Conservation (phyloP, 2,329 filamentous ascomycete genomes). For the Colletotrichum sp. region DNA sequence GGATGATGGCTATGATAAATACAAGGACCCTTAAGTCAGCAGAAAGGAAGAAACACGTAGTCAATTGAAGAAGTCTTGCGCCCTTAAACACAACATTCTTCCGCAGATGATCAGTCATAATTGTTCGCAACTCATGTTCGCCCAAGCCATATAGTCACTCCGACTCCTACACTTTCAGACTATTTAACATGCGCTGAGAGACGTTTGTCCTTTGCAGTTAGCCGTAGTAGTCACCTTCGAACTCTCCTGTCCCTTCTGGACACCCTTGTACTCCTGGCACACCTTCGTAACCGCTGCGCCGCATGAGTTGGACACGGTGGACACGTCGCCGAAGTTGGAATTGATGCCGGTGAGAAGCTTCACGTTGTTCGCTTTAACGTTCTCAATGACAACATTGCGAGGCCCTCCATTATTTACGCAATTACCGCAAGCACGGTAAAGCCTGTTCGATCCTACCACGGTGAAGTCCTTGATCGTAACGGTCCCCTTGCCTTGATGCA, state of each 20-base stretch:
- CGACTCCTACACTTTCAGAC: background rate
- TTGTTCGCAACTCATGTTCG: background rate
- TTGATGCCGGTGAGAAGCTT: slow-evolving; percentile 44
- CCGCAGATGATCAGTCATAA: background rate
- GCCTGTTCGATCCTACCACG: slow-evolving; percentile 42
- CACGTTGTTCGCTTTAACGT: background rate
- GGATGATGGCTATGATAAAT: background rate
- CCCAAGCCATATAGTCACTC: background rate
- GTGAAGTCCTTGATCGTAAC: slow-evolving; percentile 35
- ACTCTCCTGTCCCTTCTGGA: slow-evolving; percentile 3
- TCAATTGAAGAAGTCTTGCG: background rate
- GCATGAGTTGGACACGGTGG: slow-evolving; percentile 20
- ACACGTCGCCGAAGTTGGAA: slow-evolving; percentile 36
- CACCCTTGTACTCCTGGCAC: slow-evolving; percentile 17
- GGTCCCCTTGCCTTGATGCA: slow-evolving; percentile 36
- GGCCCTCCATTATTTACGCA: slow-evolving; percentile 30
- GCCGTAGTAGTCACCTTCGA: slow-evolving; percentile 10
- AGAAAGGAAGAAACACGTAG: background rate
- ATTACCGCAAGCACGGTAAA: slow-evolving; percentile 49
- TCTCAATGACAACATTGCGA: background rate
- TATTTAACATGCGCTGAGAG: background rate
- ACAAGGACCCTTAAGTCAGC: background rate
- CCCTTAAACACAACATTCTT: background rate
- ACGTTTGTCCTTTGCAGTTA: slow-evolving; percentile 3
- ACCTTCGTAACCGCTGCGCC: slow-evolving; percentile 2